Percentiles rank a stretch among this genome's conserved stretches.
These are phyloP conservation scores for Recurvomyces mirabilis DNA, from an alignment of 495 filamentous ascomycete species.

Conservation along the genomic window DNA sequence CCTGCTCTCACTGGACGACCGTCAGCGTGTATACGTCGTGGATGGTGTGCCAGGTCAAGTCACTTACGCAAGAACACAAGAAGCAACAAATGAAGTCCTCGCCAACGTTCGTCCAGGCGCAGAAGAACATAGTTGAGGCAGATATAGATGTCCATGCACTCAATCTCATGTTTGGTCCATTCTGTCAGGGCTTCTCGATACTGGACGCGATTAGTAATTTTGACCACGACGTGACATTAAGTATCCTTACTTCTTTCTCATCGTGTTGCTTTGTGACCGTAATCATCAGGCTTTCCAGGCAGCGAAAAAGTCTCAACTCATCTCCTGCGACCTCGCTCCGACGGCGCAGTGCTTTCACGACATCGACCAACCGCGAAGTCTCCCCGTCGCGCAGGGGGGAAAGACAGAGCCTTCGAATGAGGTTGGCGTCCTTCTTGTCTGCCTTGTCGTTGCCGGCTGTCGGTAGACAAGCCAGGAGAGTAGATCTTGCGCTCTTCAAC, in stretches of 20 bases:
- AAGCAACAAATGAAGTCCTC: background rate
- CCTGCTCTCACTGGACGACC: background rate
- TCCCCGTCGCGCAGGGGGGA: background rate
- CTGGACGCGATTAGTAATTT: background rate
- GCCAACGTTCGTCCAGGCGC: background rate
- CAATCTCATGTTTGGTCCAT: background rate
- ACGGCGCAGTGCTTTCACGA: background rate
- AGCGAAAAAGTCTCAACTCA: background rate
- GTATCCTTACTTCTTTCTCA: background rate
- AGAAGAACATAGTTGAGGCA: background rate
- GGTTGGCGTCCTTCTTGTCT: background rate
- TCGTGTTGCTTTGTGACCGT: background rate
- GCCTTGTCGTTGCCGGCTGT: background rate
- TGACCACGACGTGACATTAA: background rate
- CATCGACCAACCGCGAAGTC: background rate
- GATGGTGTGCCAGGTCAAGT: background rate
- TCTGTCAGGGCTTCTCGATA: background rate
- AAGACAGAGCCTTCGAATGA: background rate
- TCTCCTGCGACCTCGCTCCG: background rate
- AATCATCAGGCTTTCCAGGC: background rate
- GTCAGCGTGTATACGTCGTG: background rate
- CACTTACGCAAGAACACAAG: background rate
- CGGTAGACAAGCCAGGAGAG: background rate
- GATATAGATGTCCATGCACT: background rate
- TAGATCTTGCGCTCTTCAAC: background rate